Base-by-base conservation (phyloP, 2,329 filamentous ascomycete genomes). In the Amauroascus niger region DNA sequence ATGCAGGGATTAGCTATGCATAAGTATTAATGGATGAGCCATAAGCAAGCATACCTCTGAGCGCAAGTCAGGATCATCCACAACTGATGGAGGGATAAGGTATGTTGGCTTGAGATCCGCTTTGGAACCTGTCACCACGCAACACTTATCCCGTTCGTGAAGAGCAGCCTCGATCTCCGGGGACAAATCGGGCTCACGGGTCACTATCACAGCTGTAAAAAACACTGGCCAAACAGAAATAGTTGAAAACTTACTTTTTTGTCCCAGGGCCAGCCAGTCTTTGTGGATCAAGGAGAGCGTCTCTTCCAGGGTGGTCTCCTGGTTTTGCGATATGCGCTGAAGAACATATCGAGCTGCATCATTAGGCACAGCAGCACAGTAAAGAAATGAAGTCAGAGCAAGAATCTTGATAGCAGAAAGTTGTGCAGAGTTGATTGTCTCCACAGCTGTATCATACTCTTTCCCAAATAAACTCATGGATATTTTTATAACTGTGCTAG, bases 101-200 rank as follows among this genome's bases (percentile, higher is more conserved):
- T 57, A 53, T 2, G 30, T 48, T 6, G 53, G 22, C 24, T 43
- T 24, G 3, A 57, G 41, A 13, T 37, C 41, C 3, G 11, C 39
- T 13, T 48, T 39, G 13, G 13, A 41, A 16, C 55, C 53, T 6
- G 55, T 50, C 14, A 57, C 39, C 14, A 57, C 39, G 39, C 47
- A 55, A 20, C 55, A 57, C n/a, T 33, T 18, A 32, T 58, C 56
- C 11, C 56, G 54, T 30, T 54, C 40, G 16, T 33, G 37, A 24
- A 58, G 16, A 41, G 47, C 51, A 50, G 56, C 54, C 28, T 54
- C 56, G 26, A 52, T 49, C 6, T 54, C 43, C n/a, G 50, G 47
- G 22, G 44, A 32, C 11, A 54, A 33, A 26, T 46, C 18, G 9
- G 51, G 32, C 13, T 53, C 45, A 13, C 50, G 45, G 26, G 20